Conservation (phyloP, 495 filamentous ascomycete species). For the Neurospora discreta region DNA sequence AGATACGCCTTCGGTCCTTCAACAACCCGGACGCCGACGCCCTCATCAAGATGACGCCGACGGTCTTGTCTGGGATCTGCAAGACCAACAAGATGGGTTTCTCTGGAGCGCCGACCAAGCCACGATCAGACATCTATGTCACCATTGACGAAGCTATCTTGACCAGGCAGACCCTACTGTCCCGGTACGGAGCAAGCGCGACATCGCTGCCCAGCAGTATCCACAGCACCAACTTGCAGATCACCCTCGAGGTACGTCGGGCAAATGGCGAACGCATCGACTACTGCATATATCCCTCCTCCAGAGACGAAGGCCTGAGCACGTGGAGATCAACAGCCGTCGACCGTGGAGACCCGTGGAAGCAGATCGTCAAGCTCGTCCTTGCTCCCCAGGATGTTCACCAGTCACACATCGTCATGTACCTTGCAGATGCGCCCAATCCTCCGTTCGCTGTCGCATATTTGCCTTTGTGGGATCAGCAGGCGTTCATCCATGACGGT, state of each 20-base stretch:
- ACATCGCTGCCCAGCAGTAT: conserved; percentile 51
- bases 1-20: conserved; percentile 69
- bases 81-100: conserved; percentile 89
- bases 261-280: conserved; percentile 70
- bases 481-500: conserved; percentile 85
- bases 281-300: conserved; percentile 75
- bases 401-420: conserved; percentile 79
- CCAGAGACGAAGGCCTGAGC: conserved; percentile 60
- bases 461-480: conserved; percentile 87
- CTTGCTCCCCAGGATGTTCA: conserved; percentile 73
- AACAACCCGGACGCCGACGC: conserved; percentile 60
- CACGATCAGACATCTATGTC: conserved; percentile 88
- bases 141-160: conserved; percentile 67
- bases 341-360: conserved; percentile 69
- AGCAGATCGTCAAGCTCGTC: conserved; percentile 73
- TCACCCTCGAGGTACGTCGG: conserved; percentile 80
- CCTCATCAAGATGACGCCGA: conserved; percentile 78
- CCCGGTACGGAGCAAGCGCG: conserved; percentile 67
- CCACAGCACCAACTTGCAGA: conserved; percentile 64
- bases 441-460: conserved; percentile 83
- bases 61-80: conserved; percentile 67
- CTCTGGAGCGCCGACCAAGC: conserved; percentile 76
- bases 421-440: conserved; percentile 69
- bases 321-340: conserved; percentile 82
- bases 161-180: conserved; percentile 64